These are phyloP conservation scores for Hymenoscyphus salicellus DNA, from an alignment of 2,329 filamentous ascomycete genomes.

Conservation along the genomic window DNA sequence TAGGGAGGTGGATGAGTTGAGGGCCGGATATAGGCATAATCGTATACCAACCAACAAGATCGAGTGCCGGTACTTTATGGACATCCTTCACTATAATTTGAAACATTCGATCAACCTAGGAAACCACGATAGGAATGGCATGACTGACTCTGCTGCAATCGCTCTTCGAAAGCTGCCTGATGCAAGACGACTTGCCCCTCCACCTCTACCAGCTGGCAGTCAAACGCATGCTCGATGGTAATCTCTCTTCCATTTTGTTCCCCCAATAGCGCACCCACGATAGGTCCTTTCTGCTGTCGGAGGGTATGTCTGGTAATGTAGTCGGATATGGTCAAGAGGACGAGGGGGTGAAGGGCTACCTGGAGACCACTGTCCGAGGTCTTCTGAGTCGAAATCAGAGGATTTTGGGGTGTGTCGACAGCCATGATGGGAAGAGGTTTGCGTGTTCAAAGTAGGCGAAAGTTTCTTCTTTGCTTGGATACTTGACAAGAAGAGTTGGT, in stretches of 20 bases:
- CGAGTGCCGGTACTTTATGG: slow-evolving; percentile 77
- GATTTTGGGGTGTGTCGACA: slow-evolving; percentile 43
- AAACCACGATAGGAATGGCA: not conserved
- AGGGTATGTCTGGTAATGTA: slow-evolving; percentile 90
- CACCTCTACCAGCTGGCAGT: slow-evolving; percentile 57
- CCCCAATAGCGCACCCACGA: slow-evolving; percentile 84
- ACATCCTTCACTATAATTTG: slow-evolving; percentile 71
- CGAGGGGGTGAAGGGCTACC: slow-evolving; percentile 84
- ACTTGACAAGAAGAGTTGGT: not conserved
- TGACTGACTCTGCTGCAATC: slow-evolving; percentile 78
- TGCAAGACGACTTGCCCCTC: slow-evolving; percentile 63
- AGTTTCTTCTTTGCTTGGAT: not conserved
- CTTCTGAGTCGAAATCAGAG: slow-evolving; percentile 64
- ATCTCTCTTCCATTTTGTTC: slow-evolving; percentile 88
- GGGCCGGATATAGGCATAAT: slow-evolving; percentile 72
- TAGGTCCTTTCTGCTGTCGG: slow-evolving; percentile 68
- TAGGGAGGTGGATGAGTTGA: slow-evolving; percentile 60
- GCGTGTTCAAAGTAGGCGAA: not conserved
- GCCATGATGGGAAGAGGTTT: slow-evolving; percentile 44
- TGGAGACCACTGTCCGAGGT: slow-evolving; percentile 65
- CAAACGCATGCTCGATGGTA: slow-evolving; percentile 90
- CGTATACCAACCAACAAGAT: slow-evolving; percentile 91
- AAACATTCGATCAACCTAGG: slow-evolving; percentile 9
- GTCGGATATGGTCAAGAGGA: slow-evolving; percentile 93
- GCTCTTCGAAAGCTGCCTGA: slow-evolving; percentile 67